phyloP scores from a whole-genome alignment of 768 basidiomycete species.

The Termitomyces sp. region DNA sequence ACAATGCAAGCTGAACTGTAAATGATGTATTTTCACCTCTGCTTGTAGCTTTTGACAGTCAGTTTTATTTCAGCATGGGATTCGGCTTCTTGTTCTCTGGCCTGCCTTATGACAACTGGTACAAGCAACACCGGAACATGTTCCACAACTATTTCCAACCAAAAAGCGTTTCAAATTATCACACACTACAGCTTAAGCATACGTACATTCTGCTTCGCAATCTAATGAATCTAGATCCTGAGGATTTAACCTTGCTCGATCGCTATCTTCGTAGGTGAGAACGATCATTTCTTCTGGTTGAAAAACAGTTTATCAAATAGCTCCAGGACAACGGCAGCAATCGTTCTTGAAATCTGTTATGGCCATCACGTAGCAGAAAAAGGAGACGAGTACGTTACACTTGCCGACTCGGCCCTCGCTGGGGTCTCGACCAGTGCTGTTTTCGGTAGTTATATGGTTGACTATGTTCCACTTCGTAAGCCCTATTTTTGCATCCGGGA shows the following conservation, averaged over 20 bases:
- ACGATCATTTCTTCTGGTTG: background rate
- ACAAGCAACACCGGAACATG: constrained; percentile 19
- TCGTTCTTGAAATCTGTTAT: constrained; percentile 10
- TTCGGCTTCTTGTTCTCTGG: constrained; percentile 16
- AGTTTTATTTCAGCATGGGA: constrained; percentile 14
- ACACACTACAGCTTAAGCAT: constrained; percentile 17
- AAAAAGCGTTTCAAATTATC: constrained; percentile 14
- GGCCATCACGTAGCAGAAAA: constrained; percentile 18
- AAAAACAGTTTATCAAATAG: background rate
- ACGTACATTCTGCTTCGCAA: constrained; percentile 19
- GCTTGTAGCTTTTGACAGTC: background rate
- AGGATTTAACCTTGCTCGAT: constrained; percentile 12
- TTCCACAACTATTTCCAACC: constrained; percentile 23
- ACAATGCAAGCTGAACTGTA: constrained; percentile 15
- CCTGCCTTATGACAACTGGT: constrained; percentile 19
- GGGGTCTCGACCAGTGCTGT: constrained; percentile 14
- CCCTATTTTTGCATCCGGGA: background rate
- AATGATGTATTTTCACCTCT: background rate
- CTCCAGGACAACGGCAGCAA: constrained; percentile 6
- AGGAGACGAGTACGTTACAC: constrained; percentile 20
- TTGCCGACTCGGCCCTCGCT: constrained; percentile 21
- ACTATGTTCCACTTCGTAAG: constrained; percentile 11
- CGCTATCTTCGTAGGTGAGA: constrained; percentile 24
- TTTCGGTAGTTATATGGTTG: constrained; percentile 20
- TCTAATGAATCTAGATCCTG: constrained; percentile 16